These are phyloP conservation scores for Oropetium thomaeum DNA, from an alignment of 176 grass and related monocot species.

Conservation along the genomic window DNA sequence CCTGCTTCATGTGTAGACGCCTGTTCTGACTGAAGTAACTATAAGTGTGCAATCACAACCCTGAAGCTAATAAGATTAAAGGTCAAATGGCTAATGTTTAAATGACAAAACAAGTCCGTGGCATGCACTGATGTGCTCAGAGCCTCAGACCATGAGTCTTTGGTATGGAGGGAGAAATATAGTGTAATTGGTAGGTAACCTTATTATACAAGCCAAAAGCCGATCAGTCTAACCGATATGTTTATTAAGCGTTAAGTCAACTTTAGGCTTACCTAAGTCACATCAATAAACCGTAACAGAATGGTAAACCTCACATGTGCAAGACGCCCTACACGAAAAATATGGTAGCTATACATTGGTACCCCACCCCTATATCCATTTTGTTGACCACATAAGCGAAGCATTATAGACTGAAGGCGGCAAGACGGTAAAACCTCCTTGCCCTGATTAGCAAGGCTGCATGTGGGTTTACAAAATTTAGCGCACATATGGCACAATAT, in stretches of 20 bases:
- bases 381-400: not conserved
- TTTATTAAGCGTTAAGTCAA: not conserved
- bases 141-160: not conserved
- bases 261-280: not conserved
- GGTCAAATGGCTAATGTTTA: not conserved
- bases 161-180: not conserved
- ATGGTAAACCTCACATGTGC: not conserved
- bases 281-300: not conserved
- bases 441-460: not conserved
- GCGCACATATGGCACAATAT: not conserved
- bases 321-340: not conserved
- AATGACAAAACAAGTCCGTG: not conserved
- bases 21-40: slow-evolving; percentile 27
- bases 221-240: not conserved
- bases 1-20: slow-evolving; percentile 31
- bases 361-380: not conserved
- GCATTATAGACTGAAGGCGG: not conserved
- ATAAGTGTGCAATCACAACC: not conserved
- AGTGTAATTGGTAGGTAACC: not conserved
- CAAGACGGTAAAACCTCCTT: not conserved
- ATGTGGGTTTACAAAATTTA: not conserved
- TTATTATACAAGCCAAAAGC: not conserved
- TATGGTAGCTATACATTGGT: not conserved
- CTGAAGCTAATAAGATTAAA: not conserved
- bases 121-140: not conserved